Percentiles rank a stretch among this genome's conserved stretches.
These are phyloP conservation scores for Sarcocystis neurona DNA, from an alignment of 169 alveolate genomes.

Conservation along the genomic window DNA sequence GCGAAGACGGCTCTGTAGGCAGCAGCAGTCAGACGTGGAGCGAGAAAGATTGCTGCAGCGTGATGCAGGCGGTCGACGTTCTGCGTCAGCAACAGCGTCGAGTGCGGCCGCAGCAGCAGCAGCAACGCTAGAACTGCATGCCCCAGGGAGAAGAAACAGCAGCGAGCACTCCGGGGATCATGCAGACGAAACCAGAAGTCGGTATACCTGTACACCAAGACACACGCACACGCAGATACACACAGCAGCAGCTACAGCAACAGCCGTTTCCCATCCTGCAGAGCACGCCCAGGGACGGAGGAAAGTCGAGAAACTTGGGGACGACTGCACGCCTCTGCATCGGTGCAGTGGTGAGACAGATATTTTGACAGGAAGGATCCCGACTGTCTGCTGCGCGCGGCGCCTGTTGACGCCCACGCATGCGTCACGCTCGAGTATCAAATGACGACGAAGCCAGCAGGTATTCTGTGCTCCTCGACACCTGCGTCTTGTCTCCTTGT, in stretches of 20 bases:
- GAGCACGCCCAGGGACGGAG: no score
- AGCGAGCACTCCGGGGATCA: slow-evolving; percentile 31
- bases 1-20: no score
- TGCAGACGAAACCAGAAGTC: slow-evolving; percentile 54
- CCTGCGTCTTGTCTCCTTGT: no score
- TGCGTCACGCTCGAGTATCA: no score
- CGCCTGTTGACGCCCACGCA: no score
- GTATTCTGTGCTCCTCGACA: no score
- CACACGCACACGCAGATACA: neutral
- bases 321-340: no score
- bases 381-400: no score
- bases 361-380: no score
- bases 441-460: no score
- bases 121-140: slow-evolving; percentile 51
- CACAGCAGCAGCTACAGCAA: neutral
- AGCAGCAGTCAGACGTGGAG: neutral
- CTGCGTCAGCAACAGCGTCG: slow-evolving; percentile 58
- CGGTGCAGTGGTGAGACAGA: no score
- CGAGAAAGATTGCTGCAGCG: slow-evolving; percentile 44
- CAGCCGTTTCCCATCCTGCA: neutral
- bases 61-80: slow-evolving; percentile 51
- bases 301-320: no score
- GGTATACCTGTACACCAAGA: slow-evolving; percentile 21
- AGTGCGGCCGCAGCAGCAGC: slow-evolving; percentile 59
- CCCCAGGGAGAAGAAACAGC: slow-evolving; percentile 38